A percentile compares a stretch with the other conserved stretches of the same genome.
Evolutionary conservation across 768 basidiomycete genomes (phyloP).

Genomic region (Calocybe gangraenosa): DNA sequence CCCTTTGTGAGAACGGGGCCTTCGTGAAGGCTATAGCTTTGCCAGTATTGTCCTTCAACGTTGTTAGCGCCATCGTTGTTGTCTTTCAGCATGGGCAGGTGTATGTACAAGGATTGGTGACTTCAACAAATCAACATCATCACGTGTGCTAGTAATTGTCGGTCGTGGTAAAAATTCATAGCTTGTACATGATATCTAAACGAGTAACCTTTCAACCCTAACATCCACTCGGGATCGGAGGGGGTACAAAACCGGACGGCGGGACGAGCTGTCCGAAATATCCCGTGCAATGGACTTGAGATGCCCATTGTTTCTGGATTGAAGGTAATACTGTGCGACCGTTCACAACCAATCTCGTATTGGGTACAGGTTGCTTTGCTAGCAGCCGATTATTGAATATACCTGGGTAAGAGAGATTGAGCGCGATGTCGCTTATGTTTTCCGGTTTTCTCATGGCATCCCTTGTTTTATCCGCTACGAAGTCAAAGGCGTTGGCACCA

Average conservation of each 20-base stretch:
- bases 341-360: constrained; percentile 22
- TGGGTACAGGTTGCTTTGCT: constrained; percentile 19
- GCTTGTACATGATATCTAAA: too few species aligned
- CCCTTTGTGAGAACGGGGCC: too few species aligned
- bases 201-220: too few species aligned
- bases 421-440: constrained; percentile 8
- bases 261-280: constrained; percentile 18
- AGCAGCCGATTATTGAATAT: constrained; percentile 17
- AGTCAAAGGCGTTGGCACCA: constrained; percentile 46
- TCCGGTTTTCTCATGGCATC: constrained; percentile 28
- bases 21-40: too few species aligned
- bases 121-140: too few species aligned
- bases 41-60: too few species aligned
- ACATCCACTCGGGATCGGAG: constrained; percentile 7
- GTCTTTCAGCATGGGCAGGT: too few species aligned
- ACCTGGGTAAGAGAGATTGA: constrained; percentile 25
- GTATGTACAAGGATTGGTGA: too few species aligned
- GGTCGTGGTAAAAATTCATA: too few species aligned
- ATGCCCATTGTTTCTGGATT: constrained; percentile 21
- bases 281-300: constrained; percentile 19
- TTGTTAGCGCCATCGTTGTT: too few species aligned
- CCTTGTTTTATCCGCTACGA: constrained; percentile 43
- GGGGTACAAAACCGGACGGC: constrained; percentile 5
- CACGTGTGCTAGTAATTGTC: too few species aligned
- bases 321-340: constrained; percentile 20